Base-by-base conservation (phyloP, 2,329 filamentous ascomycete species). In the Cytospora paraplurivora region DNA sequence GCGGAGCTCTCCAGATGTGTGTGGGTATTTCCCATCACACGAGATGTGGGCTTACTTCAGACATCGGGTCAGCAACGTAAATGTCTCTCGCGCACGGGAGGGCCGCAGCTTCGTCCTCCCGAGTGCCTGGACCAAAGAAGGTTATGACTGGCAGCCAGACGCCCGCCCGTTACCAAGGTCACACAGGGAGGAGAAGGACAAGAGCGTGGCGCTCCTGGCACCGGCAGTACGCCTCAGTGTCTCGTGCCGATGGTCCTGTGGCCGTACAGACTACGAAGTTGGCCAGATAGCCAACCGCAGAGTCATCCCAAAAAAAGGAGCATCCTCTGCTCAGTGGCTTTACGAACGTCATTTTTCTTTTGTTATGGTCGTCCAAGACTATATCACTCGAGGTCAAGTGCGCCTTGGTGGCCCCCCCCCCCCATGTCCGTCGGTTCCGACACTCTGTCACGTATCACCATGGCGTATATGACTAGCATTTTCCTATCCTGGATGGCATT, bases 401-500 rank as follows among this genome's bases (percentile, higher is more conserved):
- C 15, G 44, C 44, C 41, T 21, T 2, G 1, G 27, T 27, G 27
- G 27, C 35, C 35, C 35, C 34, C 34, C 34, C 34, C 34, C 19
- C 54, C 59, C 27, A 34, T 50, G 8, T 44, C 51, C 38, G 59
- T 32, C 35, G 32, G 54, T 37, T 35, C 32, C 38, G 38, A 37
- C 37, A 32, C 17, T 52, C 27, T 21, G 58, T 61, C 51, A 55
- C 53, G 51, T 52, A 61, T 33, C 32, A 33, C 52, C 44, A 47
- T 47, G 2, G 41, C n/a, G 12, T 17, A 17, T 17, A 47, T 47
- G n/a, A 21, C 44, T n/a, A 32, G 57, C 44, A n/a, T 47, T 19
- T 32, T 13, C 21, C 33, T 11, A 15, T 32, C 32, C 37, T n/a
- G 33, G 15, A 13, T 44, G 7, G 12, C 3, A 34, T 33, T 47